Evolutionary conservation across 768 basidiomycete species (phyloP).

Genomic region (Amanita molliuscula): DNA sequence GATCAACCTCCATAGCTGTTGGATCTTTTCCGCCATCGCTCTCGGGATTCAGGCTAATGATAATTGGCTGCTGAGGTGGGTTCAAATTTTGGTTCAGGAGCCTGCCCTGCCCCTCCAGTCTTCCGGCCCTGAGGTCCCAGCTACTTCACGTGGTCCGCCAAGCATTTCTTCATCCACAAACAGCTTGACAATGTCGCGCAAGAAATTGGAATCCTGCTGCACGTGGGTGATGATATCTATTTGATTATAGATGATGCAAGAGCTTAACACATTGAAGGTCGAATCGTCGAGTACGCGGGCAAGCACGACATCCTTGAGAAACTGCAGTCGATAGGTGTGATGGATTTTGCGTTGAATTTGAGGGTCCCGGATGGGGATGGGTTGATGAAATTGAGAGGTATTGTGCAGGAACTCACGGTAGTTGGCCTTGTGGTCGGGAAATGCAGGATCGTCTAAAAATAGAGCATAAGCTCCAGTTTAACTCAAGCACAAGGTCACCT

Average conservation of each 20-base stretch:
- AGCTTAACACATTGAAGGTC: conserved; percentile 94
- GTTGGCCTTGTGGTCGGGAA: conserved; percentile 92
- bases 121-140: background rate
- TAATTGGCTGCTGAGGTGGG: conserved; percentile 20
- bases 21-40: conserved; percentile 26
- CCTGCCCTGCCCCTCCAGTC: conserved; percentile 13
- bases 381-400: conserved; percentile 80
- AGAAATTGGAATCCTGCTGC: conserved; percentile 64
- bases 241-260: conserved; percentile 97
- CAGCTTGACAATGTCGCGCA: conserved; percentile 66
- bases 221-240: conserved; percentile 94
- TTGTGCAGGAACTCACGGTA: conserved; percentile 89
- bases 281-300: conserved; percentile 92
- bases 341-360: conserved; percentile 82
- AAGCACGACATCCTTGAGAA: conserved; percentile 96
- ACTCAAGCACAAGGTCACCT: conserved; percentile 20
- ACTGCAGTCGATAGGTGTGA: conserved; percentile 94
- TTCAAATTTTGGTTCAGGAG: conserved; percentile 8
- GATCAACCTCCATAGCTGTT: conserved; percentile 30
- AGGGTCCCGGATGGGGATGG: conserved; percentile 72
- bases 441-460: conserved; percentile 85
- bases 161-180: conserved; percentile 68
- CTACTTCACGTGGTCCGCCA: conserved; percentile 17
- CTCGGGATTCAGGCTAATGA: conserved; percentile 30
- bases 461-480: conserved; percentile 6